Evolutionary conservation across 371 early-diverging fungal genomes (phyloP), one percentile per base, ranked within the genome.

Genomic region (Rhizopus arrhizus): DNA sequence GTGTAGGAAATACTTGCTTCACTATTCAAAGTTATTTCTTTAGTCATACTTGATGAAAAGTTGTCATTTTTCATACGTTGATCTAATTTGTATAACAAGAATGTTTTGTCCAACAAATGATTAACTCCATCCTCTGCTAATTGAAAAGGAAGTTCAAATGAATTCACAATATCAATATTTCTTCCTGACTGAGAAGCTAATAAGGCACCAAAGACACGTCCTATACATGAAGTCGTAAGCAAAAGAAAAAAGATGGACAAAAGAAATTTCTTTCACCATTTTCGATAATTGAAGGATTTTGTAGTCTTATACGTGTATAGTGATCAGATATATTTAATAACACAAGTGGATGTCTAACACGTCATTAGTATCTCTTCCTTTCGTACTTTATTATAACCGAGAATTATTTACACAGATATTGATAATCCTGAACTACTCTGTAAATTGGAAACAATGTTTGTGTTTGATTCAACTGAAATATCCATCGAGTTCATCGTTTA

Each of bases 281-380:
- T 42, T 76, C 67, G 31, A 67, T 70, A 41, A 53, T 61, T 11
- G 63, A 64, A n/a, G 77, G 75, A 41, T 70, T 67, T 69, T 92
- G 91, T 60, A 89, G 65, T 55, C 81, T 81, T 11, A 78, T 79
- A 33, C 94, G 85, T 42, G 91, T 92, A 69, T 79, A 89, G 56
- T 94, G 95, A 67, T 94, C 95, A 9, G 93, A 92, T 48, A 93
- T 87, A 60, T 94, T 94, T 49, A 92, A 73, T 56, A 94, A 72
- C 5, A 91, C 92, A 56, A 94, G 81, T 3, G 95, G 92, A 78
- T 94, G 95, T 31, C 92, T 93, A 29, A 16, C n/a, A 1, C 13
- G 2, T 38, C n/a, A 47, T 45, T 35, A 32, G 10, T 28, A 53
- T 11, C 9, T 22, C 22, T 11, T 13, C 1, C 2, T 12, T 36